Evolutionary conservation across 1,284 basidiomycete species (phyloP).

Genomic region (Thelephora terrestris): DNA sequence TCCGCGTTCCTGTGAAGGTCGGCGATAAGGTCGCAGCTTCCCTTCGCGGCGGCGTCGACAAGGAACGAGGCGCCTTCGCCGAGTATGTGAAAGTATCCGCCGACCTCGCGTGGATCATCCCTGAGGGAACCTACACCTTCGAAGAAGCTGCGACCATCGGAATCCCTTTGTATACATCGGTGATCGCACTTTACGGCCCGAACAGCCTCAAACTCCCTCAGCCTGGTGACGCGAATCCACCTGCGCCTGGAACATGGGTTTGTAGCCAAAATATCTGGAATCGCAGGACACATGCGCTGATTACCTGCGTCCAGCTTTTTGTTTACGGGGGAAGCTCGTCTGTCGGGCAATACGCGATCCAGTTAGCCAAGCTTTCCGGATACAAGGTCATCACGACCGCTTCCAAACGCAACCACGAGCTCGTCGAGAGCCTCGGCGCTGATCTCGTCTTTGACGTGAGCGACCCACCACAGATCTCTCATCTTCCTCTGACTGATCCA

Average conservation of each 20-base stretch:
- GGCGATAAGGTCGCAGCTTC: constrained; percentile 4
- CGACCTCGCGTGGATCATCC: constrained; percentile 18
- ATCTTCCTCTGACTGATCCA: neutral
- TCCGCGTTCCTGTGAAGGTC: neutral
- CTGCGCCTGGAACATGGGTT: neutral
- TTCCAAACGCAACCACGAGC: constrained; percentile 24
- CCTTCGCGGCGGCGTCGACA: too few species aligned
- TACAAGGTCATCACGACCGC: constrained; percentile 29
- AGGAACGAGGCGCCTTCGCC: constrained; percentile 20
- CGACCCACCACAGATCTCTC: neutral
- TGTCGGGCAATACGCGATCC: constrained; percentile 28
- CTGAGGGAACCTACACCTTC: constrained; percentile 19
- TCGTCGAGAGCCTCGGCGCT: constrained; percentile 26
- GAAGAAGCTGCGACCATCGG: constrained; percentile 19
- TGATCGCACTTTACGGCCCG: constrained; percentile 10
- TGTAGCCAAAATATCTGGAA: too few species aligned
- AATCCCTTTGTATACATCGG: neutral
- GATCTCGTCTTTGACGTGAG: constrained; percentile 25
- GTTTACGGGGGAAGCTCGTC: constrained; percentile 26
- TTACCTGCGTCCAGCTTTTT: constrained; percentile 14
- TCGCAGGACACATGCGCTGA: neutral
- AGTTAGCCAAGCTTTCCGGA: constrained; percentile 29
- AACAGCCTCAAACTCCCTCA: constrained; percentile 2
- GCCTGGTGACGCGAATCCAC: neutral
- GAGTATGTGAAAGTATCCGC: constrained; percentile 22